Conservation (phyloP, 2,329 filamentous ascomycete genomes). For the Aspergillus jensenii region DNA sequence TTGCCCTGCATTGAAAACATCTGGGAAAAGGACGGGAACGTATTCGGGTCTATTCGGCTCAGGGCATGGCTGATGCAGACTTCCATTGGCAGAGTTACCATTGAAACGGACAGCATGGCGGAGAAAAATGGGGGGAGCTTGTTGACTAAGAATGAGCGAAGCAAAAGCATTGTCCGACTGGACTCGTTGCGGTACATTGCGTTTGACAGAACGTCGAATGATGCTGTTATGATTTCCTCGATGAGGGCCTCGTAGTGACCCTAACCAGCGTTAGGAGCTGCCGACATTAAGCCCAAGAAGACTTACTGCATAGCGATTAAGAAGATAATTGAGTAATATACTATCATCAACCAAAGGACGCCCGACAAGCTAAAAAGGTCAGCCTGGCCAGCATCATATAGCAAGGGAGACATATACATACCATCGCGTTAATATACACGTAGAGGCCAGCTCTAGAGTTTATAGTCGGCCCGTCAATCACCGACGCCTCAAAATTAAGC, state of each 20-base stretch:
- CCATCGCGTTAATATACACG: slow-evolving; percentile 78
- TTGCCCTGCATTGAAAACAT: slow-evolving; percentile 62
- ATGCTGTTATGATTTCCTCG: slow-evolving; percentile 79
- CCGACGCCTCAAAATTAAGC: slow-evolving; percentile 53
- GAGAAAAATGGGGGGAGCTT: slow-evolving; percentile 63
- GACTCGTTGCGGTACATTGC: slow-evolving; percentile 72
- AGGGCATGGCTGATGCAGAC: slow-evolving; percentile 66
- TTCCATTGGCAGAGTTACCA: slow-evolving; percentile 61
- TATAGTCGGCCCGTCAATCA: slow-evolving; percentile 67
- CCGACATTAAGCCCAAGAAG: not conserved
- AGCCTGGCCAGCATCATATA: slow-evolving; percentile 21
- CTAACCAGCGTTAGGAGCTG: slow-evolving; percentile 38
- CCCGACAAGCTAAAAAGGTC: slow-evolving; percentile 65
- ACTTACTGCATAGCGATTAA: slow-evolving; percentile 76
- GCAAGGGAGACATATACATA: slow-evolving; percentile 43
- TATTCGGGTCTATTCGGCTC: slow-evolving; percentile 60
- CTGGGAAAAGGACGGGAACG: slow-evolving; percentile 64
- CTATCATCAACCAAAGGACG: slow-evolving; percentile 81
- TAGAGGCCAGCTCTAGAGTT: slow-evolving; percentile 82
- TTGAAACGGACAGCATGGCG: slow-evolving; percentile 57
- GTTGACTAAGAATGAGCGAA: slow-evolving; percentile 85
- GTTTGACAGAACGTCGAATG: slow-evolving; percentile 88
- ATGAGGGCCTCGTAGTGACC: slow-evolving; percentile 75
- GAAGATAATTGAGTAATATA: slow-evolving; percentile 74
- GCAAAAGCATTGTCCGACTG: slow-evolving; percentile 62